Percentiles rank a stretch among this genome's conserved stretches.
phyloP scores from a whole-genome alignment of 805 yeast species.

The Ascoidea asiatica region DNA sequence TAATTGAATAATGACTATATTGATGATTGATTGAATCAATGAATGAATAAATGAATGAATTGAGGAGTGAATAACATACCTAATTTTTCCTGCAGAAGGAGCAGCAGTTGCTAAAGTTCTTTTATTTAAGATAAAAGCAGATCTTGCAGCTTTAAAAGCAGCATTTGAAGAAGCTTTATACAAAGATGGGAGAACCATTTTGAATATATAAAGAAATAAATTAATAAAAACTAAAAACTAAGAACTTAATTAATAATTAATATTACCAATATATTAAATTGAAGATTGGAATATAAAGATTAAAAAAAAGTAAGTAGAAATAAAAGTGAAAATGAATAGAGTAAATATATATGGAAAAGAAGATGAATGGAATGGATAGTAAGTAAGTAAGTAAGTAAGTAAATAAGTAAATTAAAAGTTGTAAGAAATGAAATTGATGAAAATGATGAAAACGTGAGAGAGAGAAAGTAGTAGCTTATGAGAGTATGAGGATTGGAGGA shows the following conservation, averaged over 20 bases:
- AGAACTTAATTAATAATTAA: too few relatives aligned
- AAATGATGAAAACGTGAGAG: too few relatives aligned
- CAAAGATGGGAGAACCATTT: constrained; percentile 42
- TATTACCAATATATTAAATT: not conserved
- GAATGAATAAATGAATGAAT: not conserved
- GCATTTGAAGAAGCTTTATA: constrained; percentile 61
- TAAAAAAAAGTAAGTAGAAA: not conserved
- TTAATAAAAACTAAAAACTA: not conserved
- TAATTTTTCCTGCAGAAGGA: constrained; percentile 76
- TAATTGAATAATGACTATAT: too few relatives aligned
- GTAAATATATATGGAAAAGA: too few relatives aligned
- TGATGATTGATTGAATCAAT: too few relatives aligned
- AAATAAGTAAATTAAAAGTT: too few relatives aligned
- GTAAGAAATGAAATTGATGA: too few relatives aligned
- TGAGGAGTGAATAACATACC: constrained; percentile 38
- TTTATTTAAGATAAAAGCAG: constrained; percentile 54
- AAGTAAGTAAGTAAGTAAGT: too few relatives aligned
- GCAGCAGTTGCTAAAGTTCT: constrained; percentile 74
- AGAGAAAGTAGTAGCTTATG: too few relatives aligned
- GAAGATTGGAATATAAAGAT: not conserved
- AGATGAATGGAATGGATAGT: too few relatives aligned
- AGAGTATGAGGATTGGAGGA: too few relatives aligned
- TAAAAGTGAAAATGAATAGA: not conserved
- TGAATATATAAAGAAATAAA: constrained; percentile 6
- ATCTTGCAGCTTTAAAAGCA: constrained; percentile 82